Percentiles rank a stretch among this genome's conserved stretches.
Conservation (phyloP, 208 protist genomes). For the Trypanosoma brucei region DNA sequence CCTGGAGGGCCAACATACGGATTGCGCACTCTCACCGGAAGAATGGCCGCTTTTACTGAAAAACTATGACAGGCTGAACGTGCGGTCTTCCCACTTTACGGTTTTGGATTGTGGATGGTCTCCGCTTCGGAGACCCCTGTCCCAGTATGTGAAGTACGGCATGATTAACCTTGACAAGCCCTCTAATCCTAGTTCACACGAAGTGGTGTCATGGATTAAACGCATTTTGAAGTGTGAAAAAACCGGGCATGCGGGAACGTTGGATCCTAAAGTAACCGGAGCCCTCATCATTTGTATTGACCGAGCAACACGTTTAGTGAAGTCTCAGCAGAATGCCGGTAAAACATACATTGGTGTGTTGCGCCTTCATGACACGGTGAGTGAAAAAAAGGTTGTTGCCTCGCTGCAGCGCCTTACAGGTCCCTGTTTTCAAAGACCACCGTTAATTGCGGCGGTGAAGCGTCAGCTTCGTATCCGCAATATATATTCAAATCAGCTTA, state of each 20-base stretch:
- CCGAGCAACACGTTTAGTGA: slow-evolving; percentile 98
- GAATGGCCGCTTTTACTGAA: slow-evolving; percentile 98
- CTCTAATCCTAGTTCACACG: slow-evolving; percentile 99
- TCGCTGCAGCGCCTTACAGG: slow-evolving; percentile 97
- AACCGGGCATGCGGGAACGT: slow-evolving; percentile 99
- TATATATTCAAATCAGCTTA: slow-evolving; percentile 98
- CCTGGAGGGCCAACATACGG: slow-evolving; percentile 38
- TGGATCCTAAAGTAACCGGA: slow-evolving; percentile 99
- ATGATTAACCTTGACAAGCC: slow-evolving; percentile 99
- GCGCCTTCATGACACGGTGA: slow-evolving; percentile 93
- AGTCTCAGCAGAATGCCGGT: slow-evolving; percentile 99
- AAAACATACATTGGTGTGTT: slow-evolving; percentile 99
- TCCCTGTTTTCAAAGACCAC: slow-evolving; percentile 98
- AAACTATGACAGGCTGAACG: slow-evolving; percentile 98
- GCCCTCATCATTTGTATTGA: slow-evolving; percentile 99
- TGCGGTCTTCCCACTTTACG: slow-evolving; percentile 97
- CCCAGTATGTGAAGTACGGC: slow-evolving; percentile 98
- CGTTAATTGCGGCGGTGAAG: slow-evolving; percentile 98
- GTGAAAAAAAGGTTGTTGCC: slow-evolving; percentile 80
- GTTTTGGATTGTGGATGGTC: slow-evolving; percentile 95
- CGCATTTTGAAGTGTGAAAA: slow-evolving; percentile 98
- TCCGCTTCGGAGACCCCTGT: slow-evolving; percentile 95
- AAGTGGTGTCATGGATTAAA: slow-evolving; percentile 99
- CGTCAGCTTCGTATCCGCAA: slow-evolving; percentile 98
- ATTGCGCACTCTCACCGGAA: slow-evolving; percentile 80